Base-by-base conservation (phyloP, 2,329 filamentous ascomycete species). In the Alternaria ventricosa region DNA sequence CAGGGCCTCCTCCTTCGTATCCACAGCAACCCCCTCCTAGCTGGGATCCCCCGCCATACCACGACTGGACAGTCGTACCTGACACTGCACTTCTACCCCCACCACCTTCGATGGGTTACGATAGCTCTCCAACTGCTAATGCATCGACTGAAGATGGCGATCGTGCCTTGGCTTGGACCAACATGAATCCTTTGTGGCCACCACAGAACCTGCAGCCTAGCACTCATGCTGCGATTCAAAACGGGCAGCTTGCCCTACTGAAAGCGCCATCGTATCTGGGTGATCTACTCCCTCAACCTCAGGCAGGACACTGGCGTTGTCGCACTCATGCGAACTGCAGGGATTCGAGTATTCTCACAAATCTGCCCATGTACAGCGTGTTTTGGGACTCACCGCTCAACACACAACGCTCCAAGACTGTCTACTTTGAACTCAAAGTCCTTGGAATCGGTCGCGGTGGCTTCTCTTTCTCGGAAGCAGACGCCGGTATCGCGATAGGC, bases 351-450 rank as follows among this genome's bases (percentile, higher is more conserved):
- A 83, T 94, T 33, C 84, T 91, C 27, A 88, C 87, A 13, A 89
- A 89, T 61, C 86, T 92, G 33, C 92, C 92, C 0, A 81, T 93
- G 43, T 95, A 93, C 79, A 84, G 86, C 47, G 83, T 84, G 1
- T 85, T 87, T 2, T 79, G 80, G 47, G 83, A 89, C 64, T 88
- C 91, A 64, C 86, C 87, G 33, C 87, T 90, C 0, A 78, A 85
- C 7, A 84, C 81, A 2, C 85, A 83, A 60, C 62, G 67, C 2
- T 83, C 83, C 44, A 89, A 87, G 47, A 87, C 82, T 0, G 85
- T 90, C 56, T 95, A 94, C 84, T 95, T 90, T 77, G 92, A 95
- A 74, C 84, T 94, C 10, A 84, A 84, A 56, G 82, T 93, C 30
- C 79, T 82, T 3, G 71, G 77, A 18, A 80, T 86, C 58, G 83